Base-by-base conservation (phyloP, 441 rosid species). In the Gossypium davidsonii region DNA sequence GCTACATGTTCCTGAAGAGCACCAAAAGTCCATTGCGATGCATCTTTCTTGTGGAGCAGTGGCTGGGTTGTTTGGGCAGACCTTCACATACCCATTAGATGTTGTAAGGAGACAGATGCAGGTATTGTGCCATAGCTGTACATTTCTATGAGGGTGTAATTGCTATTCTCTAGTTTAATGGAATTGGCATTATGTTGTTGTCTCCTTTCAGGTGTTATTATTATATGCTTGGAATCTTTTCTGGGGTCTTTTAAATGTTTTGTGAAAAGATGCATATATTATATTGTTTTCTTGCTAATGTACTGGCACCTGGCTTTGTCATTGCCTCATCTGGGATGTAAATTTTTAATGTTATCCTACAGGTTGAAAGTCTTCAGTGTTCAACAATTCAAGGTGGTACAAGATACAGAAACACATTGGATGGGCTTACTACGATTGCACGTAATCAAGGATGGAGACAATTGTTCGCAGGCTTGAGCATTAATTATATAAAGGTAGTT, bases 61-160 rank as follows among this genome's bases (percentile, higher is more conserved):
- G 31, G 98, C 98, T 77, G 98, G 97, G 65, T 81, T 94, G 74
- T 79, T 94, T 71, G 98, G 98, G 60, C 98, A 92, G 84, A 92
- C 97, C 67, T 77, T 92, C 49, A 94, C 98, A 31, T 94, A 94
- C 80, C 98, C 98, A 1, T 74, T 94, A 77, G 97, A 94, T 84
- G 98, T 94, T 74, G 97, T 94, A 53, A 85, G 97, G 81, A 85
- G 98, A 76, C 98, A 94, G 81, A 94, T 94, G 98, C 97, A 92
- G 98, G 98, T 94, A 82, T 28, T 21, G n/a, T 55, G 6, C 12
- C 11, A 18, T 31, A 8, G 31, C 39, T 57, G 11, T 15, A 20
- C 65, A 20, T 26, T 63, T 59, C 26, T 70, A 20, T 20, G 69
- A 2, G 39, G 20, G 48, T 14, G 18, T 68, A 53, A 58, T 65